Evolutionary conservation across 352 stramenopile genomes (phyloP).

Genomic region (Pythium vanterpoolii): DNA sequence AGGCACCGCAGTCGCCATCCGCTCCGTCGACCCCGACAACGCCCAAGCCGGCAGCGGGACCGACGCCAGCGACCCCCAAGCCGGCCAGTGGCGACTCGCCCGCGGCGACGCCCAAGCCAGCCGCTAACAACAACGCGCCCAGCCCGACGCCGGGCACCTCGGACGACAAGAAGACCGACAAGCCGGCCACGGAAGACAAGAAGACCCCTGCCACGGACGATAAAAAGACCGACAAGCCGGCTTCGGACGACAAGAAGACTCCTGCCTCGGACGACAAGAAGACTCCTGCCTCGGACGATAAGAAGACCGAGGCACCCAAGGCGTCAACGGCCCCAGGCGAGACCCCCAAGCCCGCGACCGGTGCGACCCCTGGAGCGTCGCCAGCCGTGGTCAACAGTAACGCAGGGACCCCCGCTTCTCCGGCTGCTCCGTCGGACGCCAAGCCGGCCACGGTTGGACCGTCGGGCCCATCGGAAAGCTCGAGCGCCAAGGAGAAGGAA

Average conservation of each 20-base stretch:
- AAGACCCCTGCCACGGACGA: no score
- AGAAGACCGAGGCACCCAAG: background rate
- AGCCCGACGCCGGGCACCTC: background rate
- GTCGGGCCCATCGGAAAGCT: background rate
- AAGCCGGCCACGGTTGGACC: slow-evolving; percentile 6
- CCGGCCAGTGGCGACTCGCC: background rate
- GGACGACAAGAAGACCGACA: background rate
- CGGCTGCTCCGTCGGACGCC: background rate
- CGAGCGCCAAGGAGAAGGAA: background rate
- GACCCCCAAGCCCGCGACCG: background rate
- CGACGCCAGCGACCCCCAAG: background rate
- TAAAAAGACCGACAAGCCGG: background rate
- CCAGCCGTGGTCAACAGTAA: background rate
- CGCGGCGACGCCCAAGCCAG: background rate
- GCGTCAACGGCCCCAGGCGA: background rate
- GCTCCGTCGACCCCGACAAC: background rate
- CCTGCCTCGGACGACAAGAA: background rate
- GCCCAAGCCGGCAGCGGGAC: background rate
- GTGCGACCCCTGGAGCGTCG: slow-evolving; percentile 1
- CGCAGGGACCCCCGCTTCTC: background rate
- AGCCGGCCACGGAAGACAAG: background rate
- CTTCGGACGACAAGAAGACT: no score
- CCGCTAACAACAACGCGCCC: background rate
- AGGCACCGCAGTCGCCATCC: background rate
- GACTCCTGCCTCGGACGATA: background rate